Evolutionary conservation across 495 filamentous ascomycete species (phyloP).

Genomic region (Podospora conica): DNA sequence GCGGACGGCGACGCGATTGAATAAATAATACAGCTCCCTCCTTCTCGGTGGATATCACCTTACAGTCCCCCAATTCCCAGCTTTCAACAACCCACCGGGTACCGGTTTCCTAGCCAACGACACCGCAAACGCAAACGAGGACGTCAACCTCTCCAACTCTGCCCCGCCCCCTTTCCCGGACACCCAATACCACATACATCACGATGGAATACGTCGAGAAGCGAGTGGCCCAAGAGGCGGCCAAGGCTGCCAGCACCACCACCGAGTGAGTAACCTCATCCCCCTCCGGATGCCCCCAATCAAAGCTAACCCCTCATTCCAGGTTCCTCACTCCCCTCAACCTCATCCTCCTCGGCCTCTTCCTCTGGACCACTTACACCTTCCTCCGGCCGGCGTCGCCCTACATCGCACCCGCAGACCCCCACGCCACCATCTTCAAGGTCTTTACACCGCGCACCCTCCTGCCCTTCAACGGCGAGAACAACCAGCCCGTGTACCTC

Average conservation of each 20-base stretch:
- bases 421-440: slow-evolving; percentile 74
- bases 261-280: slow-evolving; percentile 14
- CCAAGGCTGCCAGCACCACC: slow-evolving; percentile 21
- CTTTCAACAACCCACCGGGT: background rate
- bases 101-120: background rate
- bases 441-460: slow-evolving; percentile 86
- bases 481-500: slow-evolving; percentile 70
- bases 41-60: background rate
- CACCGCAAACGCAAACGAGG: background rate
- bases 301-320: slow-evolving; percentile 19
- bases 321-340: slow-evolving; percentile 73
- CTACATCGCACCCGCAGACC: slow-evolving; percentile 55
- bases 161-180: background rate
- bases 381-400: slow-evolving; percentile 52
- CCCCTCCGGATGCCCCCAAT: background rate
- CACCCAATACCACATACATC: background rate
- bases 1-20: background rate
- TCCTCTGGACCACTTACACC: slow-evolving; percentile 63
- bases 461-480: slow-evolving; percentile 77
- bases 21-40: background rate
- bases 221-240: slow-evolving; percentile 44
- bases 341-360: slow-evolving; percentile 62
- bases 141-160: background rate
- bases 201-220: slow-evolving; percentile 53
- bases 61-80: background rate